A percentile compares a stretch with the other conserved stretches of the same genome.
phyloP scores from a whole-genome alignment of 1,139 yeast genomes.

The Lodderomyces orthopsilosis region DNA sequence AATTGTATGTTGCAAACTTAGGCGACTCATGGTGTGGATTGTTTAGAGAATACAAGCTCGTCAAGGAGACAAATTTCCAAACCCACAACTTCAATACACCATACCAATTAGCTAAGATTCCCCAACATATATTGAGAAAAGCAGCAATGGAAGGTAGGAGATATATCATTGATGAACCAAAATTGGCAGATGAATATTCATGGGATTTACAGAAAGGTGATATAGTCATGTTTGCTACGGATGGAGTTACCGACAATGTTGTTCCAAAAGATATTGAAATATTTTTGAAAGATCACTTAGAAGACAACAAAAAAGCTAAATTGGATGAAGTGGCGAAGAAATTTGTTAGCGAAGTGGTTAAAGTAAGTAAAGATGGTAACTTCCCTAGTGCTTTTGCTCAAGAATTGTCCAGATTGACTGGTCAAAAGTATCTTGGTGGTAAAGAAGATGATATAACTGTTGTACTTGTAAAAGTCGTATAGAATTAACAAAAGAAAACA shows the following conservation, averaged over 20 bases:
- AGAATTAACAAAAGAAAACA: conserved; percentile 6
- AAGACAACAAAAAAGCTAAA: conserved; percentile 15
- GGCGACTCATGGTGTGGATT: conserved; percentile 97
- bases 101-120: conserved; percentile 83
- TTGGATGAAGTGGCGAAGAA: conserved; percentile 45
- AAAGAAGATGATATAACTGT: conserved; percentile 94
- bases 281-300: conserved; percentile 48
- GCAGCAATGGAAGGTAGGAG: conserved; percentile 58
- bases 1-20: conserved; percentile 67
- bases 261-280: conserved; percentile 69
- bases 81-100: conserved; percentile 91
- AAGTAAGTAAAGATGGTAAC: conserved; percentile 66
- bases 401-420: conserved; percentile 66
- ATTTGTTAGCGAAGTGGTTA: conserved; percentile 67
- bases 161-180: conserved; percentile 56
- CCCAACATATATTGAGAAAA: conserved; percentile 53
- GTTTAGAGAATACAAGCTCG: conserved; percentile 62
- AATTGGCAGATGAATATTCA: conserved; percentile 47
- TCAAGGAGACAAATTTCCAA: conserved; percentile 72
- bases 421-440: conserved; percentile 79
- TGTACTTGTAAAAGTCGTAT: conserved; percentile 60
- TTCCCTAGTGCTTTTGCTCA: conserved; percentile 88
- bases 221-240: conserved; percentile 82
- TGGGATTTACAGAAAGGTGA: conserved; percentile 65
- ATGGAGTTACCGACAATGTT: conserved; percentile 90